A percentile compares a stretch with the other conserved stretches of the same genome.
These are phyloP conservation scores for Neurospora sp. DNA, from an alignment of 495 filamentous ascomycete species.

Conservation along the genomic window DNA sequence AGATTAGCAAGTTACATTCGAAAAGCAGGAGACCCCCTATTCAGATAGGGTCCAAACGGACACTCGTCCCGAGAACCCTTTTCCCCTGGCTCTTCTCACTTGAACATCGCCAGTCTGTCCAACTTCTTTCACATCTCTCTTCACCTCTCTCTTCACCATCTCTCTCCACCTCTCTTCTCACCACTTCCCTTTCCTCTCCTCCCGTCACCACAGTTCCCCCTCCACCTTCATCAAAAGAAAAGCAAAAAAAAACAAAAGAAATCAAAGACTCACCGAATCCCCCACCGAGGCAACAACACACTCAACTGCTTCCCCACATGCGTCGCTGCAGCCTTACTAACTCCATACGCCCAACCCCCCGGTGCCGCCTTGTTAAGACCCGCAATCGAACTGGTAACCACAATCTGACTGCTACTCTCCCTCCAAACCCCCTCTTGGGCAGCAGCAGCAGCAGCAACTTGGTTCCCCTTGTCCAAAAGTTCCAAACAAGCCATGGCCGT, in stretches of 20 bases:
- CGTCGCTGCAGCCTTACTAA: constrained; percentile 53
- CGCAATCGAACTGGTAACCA: constrained; percentile 54
- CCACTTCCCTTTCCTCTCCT: neutral
- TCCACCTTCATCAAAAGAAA: constrained; percentile 31
- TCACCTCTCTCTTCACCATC: neutral
- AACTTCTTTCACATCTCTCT: neutral
- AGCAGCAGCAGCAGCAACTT: too few relatives aligned
- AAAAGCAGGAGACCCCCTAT: constrained; percentile 15
- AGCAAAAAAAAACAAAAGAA: constrained; percentile 4
- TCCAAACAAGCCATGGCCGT: constrained; percentile 54
- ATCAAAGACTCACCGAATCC: constrained; percentile 36
- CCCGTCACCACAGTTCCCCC: neutral
- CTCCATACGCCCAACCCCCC: constrained; percentile 49
- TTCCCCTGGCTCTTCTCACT: too few relatives aligned
- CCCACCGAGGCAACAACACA: constrained; percentile 41
- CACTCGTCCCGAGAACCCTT: too few relatives aligned
- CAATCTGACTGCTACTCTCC: constrained; percentile 42
- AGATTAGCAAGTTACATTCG: constrained; percentile 6
- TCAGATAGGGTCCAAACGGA: neutral
- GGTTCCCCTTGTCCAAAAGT: constrained; percentile 48
- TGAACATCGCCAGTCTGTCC: too few relatives aligned
- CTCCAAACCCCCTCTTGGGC: neutral
- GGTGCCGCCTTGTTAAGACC: constrained; percentile 46
- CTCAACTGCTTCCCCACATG: constrained; percentile 56
- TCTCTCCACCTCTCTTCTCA: neutral